Conservation (phyloP, 352 stramenopile genomes). For the Globisporangium spiculum region DNA sequence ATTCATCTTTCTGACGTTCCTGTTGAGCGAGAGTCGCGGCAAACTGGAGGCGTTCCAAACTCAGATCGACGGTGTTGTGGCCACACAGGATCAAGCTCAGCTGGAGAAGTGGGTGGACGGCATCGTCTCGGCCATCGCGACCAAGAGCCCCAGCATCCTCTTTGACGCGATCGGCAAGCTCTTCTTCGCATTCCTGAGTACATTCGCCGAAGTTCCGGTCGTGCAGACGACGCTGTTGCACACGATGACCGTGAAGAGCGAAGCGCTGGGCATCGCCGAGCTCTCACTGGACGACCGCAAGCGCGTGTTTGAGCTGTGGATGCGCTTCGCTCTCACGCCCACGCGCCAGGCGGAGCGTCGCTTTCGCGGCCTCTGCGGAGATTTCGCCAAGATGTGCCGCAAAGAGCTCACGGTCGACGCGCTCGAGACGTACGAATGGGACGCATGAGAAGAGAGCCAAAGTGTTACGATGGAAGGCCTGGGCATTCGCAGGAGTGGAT, state of each 20-base stretch:
- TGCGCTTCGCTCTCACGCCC: conserved; percentile 46
- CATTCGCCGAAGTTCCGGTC: conserved; percentile 34
- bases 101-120: conserved; percentile 51
- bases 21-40: conserved; percentile 52
- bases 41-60: conserved; percentile 40
- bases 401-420: conserved; percentile 59
- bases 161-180: conserved; percentile 54
- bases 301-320: conserved; percentile 54
- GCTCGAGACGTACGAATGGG: conserved; percentile 50
- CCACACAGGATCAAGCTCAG: conserved; percentile 29
- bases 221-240: conserved; percentile 31
- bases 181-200: conserved; percentile 49
- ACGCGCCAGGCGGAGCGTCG: conserved; percentile 51
- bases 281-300: conserved; percentile 43
- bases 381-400: conserved; percentile 76
- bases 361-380: conserved; percentile 55
- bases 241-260: conserved; percentile 29
- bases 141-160: conserved; percentile 51
- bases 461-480: neutral
- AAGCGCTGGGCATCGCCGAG: conserved; percentile 36
- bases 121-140: conserved; percentile 43
- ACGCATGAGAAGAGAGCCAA: conserved; percentile 18
- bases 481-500: neutral
- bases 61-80: conserved; percentile 45
- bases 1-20: conserved; percentile 59